Evolutionary conservation across 139 green algal genomes (phyloP).

Genomic region (Haematococcus sp.): DNA sequence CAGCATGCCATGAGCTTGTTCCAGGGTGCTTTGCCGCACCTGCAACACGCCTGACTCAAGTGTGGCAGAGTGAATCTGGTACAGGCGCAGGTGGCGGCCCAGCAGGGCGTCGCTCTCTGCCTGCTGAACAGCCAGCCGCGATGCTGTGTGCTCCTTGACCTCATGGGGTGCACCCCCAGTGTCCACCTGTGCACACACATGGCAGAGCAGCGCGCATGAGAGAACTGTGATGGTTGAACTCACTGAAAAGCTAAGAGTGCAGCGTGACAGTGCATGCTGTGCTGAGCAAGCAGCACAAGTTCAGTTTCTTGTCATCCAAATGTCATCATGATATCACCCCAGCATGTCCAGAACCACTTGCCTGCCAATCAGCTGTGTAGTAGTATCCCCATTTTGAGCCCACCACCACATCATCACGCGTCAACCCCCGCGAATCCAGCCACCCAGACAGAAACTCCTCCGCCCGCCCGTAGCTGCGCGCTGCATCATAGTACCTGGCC

Average conservation of each 20-base stretch:
- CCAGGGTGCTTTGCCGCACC: too few relatives aligned
- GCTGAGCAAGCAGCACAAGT: too few relatives aligned
- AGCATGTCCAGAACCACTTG: background rate
- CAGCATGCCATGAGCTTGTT: too few relatives aligned
- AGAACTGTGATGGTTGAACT: too few relatives aligned
- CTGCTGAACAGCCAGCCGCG: constrained; percentile 40
- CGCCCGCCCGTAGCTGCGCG: constrained; percentile 43
- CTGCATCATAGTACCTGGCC: constrained; percentile 47
- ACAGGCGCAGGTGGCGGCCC: constrained; percentile 40
- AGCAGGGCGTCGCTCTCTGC: constrained; percentile 28
- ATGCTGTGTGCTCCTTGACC: constrained; percentile 60
- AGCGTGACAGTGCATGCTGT: too few relatives aligned
- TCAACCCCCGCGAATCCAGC: constrained; percentile 26
- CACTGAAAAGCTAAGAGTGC: too few relatives aligned
- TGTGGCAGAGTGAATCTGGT: constrained; percentile 63
- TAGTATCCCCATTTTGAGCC: constrained; percentile 49
- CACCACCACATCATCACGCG: constrained; percentile 21
- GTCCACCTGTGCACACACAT: constrained; percentile 20
- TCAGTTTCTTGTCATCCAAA: too few relatives aligned
- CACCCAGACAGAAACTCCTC: constrained; percentile 57
- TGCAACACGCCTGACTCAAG: constrained; percentile 42
- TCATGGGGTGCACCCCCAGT: constrained; percentile 51
- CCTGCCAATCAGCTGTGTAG: constrained; percentile 51
- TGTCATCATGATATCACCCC: background rate
- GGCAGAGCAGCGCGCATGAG: too few relatives aligned